Evolutionary conservation across 2,329 filamentous ascomycete species (phyloP), one percentile per base, ranked within the genome.

Genomic region (Colletotrichum kahawae): DNA sequence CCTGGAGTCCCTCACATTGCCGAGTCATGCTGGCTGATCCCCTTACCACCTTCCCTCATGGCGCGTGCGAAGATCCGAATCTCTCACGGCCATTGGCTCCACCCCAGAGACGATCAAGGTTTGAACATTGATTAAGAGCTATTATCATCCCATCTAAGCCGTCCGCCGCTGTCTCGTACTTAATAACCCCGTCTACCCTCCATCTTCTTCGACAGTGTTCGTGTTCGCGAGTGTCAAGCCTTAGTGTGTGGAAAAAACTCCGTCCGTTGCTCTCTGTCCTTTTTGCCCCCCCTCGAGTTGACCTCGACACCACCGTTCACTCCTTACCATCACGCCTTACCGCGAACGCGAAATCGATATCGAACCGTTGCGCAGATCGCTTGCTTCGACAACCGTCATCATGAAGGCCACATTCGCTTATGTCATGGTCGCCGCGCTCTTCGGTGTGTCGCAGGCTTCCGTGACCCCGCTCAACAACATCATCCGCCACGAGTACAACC

Each of bases 401-500:
- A 75, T 75, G 72, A 75, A 75, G 72, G 48, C 48, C 36, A 64
- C 72, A 16, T 3, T 72, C 63, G 72, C 72, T 57, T 75, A 67
- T 33, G 24, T 59, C 57, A 33, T 72, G 14, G 72, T 48, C 34
- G 69, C 57, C 38, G 48, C 69, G 27, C 69, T 75, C 43, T 59
- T 75, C 72, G 72, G 72, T 48, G 69, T 63, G 6, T 36, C 72
- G 56, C 69, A 64, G 31, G 72, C 72, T 18, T 70, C 72, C 64
- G 60, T 75, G 34, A 75, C 63, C 21, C 72, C 72, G 34, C 12
- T 75, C 38, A 75, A 75, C 69, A 75, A 75, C 72, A 75, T 75
- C 69, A 67, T 75, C 29, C 72, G 72, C 13, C 72, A 75, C 29
- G 72, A 75, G 63, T 75, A 75, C 72, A 75, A 75, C 56, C 27